Percentiles rank a stretch among this genome's conserved stretches.
Conservation (phyloP, 2,329 filamentous ascomycete genomes). For the Fusarium pilosicola region DNA sequence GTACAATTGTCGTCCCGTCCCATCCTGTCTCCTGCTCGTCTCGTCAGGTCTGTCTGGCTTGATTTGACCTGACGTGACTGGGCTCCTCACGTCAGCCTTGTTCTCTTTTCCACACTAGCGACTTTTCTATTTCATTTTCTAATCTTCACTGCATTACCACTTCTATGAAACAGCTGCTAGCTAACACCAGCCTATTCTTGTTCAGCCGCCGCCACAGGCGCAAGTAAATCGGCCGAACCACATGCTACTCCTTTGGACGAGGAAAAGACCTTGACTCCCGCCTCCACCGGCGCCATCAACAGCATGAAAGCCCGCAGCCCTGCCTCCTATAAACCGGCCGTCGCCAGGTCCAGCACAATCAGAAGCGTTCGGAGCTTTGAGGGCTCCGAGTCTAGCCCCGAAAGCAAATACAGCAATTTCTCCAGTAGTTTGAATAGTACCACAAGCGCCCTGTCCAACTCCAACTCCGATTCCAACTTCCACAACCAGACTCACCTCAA, state of each 20-base stretch:
- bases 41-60: not conserved
- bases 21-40: constrained; percentile 11
- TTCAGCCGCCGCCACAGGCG: constrained; percentile 31
- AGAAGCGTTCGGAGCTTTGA: constrained; percentile 68
- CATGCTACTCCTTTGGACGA: constrained; percentile 44
- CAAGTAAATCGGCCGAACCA: constrained; percentile 38
- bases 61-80: not conserved
- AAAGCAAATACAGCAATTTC: constrained; percentile 61
- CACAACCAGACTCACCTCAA: constrained; percentile 48
- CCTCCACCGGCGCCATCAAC: constrained; percentile 53
- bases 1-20: constrained; percentile 25
- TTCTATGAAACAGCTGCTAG: not conserved
- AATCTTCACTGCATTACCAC: not conserved
- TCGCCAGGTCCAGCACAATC: constrained; percentile 58
- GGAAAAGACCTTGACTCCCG: constrained; percentile 50
- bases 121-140: constrained; percentile 4
- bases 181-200: constrained; percentile 35
- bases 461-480: constrained; percentile 50
- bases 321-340: constrained; percentile 47
- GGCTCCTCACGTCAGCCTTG: constrained; percentile 33
- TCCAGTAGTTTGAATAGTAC: constrained; percentile 68
- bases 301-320: constrained; percentile 51
- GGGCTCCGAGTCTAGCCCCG: constrained; percentile 57
- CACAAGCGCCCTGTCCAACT: constrained; percentile 58
- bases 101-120: not conserved